These are phyloP conservation scores for Pseudocercospora eumusae DNA, from an alignment of 2,329 filamentous ascomycete species.

Conservation along the genomic window DNA sequence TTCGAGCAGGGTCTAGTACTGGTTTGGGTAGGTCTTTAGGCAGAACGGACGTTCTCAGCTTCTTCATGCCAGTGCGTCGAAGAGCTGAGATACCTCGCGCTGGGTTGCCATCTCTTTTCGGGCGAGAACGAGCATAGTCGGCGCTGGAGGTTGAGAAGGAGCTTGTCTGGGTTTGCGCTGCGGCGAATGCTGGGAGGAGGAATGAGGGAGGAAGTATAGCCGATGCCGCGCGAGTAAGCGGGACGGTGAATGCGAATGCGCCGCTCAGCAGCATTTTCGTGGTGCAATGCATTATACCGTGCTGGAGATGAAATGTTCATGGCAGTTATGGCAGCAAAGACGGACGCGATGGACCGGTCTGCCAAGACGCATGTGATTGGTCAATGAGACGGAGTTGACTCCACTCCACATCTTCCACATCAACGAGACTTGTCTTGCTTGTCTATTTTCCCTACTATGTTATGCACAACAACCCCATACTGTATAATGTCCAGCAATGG, in stretches of 20 bases:
- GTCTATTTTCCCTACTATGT: neutral
- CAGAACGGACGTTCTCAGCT: constrained; percentile 62
- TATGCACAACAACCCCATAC: too few relatives aligned
- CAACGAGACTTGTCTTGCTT: neutral
- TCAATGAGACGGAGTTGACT: neutral
- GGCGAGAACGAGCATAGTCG: constrained; percentile 26
- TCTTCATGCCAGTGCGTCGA: constrained; percentile 67
- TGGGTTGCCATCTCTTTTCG: constrained; percentile 70
- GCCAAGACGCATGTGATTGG: neutral
- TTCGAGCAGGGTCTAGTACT: constrained; percentile 59
- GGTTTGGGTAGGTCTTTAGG: constrained; percentile 74
- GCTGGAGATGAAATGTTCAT: neutral
- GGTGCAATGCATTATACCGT: constrained; percentile 30
- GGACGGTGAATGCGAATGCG: constrained; percentile 20
- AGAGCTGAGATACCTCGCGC: constrained; percentile 80
- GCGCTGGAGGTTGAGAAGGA: constrained; percentile 30
- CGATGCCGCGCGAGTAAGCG: constrained; percentile 14
- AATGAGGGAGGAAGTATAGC: constrained; percentile 39
- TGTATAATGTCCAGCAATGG: too few relatives aligned
- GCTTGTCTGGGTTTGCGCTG: constrained; percentile 32
- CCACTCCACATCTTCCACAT: neutral
- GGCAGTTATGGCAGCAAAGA: neutral
- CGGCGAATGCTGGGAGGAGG: constrained; percentile 40
- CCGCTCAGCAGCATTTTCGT: constrained; percentile 25
- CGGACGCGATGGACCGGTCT: neutral